Percentiles rank a stretch among this genome's conserved stretches.
phyloP scores from a whole-genome alignment of 1,139 yeast genomes.

The Pichia sp. region DNA sequence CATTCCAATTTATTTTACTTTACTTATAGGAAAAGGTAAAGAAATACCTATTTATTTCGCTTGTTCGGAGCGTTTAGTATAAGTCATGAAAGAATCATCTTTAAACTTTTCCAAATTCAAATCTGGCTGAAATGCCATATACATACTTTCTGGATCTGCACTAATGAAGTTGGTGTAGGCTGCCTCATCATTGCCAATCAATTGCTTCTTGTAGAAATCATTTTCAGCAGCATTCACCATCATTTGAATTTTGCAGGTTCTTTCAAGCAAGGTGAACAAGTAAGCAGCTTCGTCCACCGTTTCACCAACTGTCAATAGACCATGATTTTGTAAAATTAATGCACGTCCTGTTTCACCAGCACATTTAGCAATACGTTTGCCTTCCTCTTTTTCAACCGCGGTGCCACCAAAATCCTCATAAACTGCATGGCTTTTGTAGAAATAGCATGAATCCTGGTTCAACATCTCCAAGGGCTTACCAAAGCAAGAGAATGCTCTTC shows the following conservation, averaged over 20 bases:
- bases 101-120: conserved; percentile 14
- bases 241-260: conserved; percentile 67
- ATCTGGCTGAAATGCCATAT: conserved; percentile 27
- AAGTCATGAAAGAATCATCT: conserved; percentile 16
- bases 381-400: conserved; percentile 69
- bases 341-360: conserved; percentile 57
- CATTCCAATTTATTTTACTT: too few species aligned
- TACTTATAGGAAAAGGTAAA: too few species aligned
- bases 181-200: conserved; percentile 58
- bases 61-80: background rate
- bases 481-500: conserved; percentile 70
- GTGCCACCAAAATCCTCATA: conserved; percentile 75
- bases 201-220: conserved; percentile 28
- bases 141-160: conserved; percentile 60
- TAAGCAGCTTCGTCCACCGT: conserved; percentile 75
- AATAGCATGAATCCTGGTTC: conserved; percentile 71
- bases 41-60: background rate
- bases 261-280: conserved; percentile 52
- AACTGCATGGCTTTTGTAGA: conserved; percentile 64
- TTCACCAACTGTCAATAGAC: conserved; percentile 68
- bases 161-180: conserved; percentile 53
- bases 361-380: conserved; percentile 60
- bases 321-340: conserved; percentile 72
- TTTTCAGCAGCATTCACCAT: conserved; percentile 51
- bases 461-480: conserved; percentile 74